phyloP scores from a whole-genome alignment of 2,329 filamentous ascomycete genomes.

The Albifimbria verrucaria region DNA sequence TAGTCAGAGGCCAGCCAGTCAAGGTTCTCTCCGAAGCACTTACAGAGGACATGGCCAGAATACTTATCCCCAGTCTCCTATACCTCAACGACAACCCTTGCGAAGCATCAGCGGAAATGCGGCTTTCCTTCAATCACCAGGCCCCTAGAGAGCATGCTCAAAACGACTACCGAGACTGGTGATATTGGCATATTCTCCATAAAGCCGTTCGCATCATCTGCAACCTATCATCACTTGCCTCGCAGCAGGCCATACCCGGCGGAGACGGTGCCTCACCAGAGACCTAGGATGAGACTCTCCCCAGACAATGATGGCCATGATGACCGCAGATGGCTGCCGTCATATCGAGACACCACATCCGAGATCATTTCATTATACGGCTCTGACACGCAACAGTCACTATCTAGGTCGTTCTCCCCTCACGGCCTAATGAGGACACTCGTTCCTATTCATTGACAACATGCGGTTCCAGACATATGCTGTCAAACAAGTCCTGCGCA shows the following conservation, averaged over 20 bases:
- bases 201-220: slow-evolving; percentile 26
- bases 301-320: slow-evolving; percentile 32
- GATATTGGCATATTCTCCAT: slow-evolving; percentile 61
- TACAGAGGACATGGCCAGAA: slow-evolving; percentile 17
- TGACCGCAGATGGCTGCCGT: slow-evolving; percentile 42
- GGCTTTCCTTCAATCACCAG: slow-evolving; percentile 43
- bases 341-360: slow-evolving; percentile 49
- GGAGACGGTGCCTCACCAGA: slow-evolving; percentile 22
- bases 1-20: slow-evolving; percentile 34
- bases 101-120: slow-evolving; percentile 41
- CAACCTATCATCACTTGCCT: slow-evolving; percentile 24
- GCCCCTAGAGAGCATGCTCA: slow-evolving; percentile 63
- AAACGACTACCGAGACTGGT: slow-evolving; percentile 63
- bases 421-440: slow-evolving; percentile 38
- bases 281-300: slow-evolving; percentile 24
- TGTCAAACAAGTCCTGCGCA: slow-evolving; percentile 43
- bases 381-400: slow-evolving; percentile 45
- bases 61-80: slow-evolving; percentile 14
- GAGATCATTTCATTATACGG: slow-evolving; percentile 56
- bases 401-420: slow-evolving; percentile 39
- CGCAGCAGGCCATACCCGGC: slow-evolving; percentile 25
- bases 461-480: slow-evolving; percentile 42
- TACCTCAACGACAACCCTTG: slow-evolving; percentile 34
- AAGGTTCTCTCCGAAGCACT: slow-evolving; percentile 33
- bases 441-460: slow-evolving; percentile 56